phyloP scores from a whole-genome alignment of 2,329 filamentous ascomycete genomes.

The Claviceps purpurea region DNA sequence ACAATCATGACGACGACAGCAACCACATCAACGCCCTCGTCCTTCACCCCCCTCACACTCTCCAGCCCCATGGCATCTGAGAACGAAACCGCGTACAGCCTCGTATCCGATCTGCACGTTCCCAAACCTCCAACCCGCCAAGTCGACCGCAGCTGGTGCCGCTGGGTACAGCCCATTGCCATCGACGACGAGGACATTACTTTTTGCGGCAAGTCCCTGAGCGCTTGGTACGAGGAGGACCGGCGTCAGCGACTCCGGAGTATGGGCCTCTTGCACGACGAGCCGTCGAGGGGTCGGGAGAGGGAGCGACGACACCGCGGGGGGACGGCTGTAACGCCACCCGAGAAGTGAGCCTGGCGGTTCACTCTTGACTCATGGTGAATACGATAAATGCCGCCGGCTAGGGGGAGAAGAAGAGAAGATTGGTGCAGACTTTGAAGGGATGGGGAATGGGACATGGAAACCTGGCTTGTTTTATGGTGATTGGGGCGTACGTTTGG shows the following conservation, averaged over 20 bases:
- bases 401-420: too few relatives aligned
- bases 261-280: slow-evolving; percentile 2
- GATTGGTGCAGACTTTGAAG: too few relatives aligned
- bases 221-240: slow-evolving; percentile 45
- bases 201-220: slow-evolving; percentile 46
- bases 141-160: slow-evolving; percentile 20
- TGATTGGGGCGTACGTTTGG: too few relatives aligned
- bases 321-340: background rate
- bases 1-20: background rate
- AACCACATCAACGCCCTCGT: background rate
- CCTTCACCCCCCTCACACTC: background rate
- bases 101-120: slow-evolving; percentile 20
- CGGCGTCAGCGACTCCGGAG: slow-evolving; percentile 19
- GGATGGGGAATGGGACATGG: too few relatives aligned
- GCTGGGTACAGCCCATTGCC: slow-evolving; percentile 40
- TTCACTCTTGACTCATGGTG: background rate
- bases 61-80: slow-evolving; percentile 7
- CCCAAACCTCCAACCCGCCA: slow-evolving; percentile 20
- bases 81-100: slow-evolving; percentile 15
- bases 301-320: slow-evolving; percentile 15
- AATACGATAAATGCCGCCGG: too few relatives aligned
- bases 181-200: slow-evolving; percentile 49
- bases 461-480: too few relatives aligned
- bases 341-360: background rate
- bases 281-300: slow-evolving; percentile 8